Evolutionary conservation across 169 alveolate genomes (phyloP).

Genomic region (Theileria sp.): DNA sequence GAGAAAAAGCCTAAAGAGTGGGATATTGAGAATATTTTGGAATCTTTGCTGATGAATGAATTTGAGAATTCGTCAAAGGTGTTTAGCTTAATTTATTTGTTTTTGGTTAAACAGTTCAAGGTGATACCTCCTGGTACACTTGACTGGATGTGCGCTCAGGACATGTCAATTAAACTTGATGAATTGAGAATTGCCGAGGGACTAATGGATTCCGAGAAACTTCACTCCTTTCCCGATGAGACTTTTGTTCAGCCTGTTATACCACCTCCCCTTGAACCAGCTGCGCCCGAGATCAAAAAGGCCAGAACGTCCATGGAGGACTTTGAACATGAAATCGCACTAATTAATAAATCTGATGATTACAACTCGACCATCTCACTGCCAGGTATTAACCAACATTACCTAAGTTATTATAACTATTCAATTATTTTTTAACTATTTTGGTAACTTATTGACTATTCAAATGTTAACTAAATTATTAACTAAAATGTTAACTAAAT

Average conservation of each 20-base stretch:
- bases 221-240: slow-evolving; percentile 24
- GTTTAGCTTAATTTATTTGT: slow-evolving; percentile 39
- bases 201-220: slow-evolving; percentile 46
- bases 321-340: slow-evolving; percentile 24
- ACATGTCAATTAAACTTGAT: slow-evolving; percentile 46
- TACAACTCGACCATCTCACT: slow-evolving; percentile 8
- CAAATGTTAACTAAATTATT: not conserved
- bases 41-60: slow-evolving; percentile 36
- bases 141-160: slow-evolving; percentile 65
- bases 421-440: no score
- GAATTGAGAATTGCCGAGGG: slow-evolving; percentile 27
- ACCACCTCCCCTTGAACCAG: not conserved
- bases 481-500: not conserved
- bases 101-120: slow-evolving; percentile 29
- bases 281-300: not conserved
- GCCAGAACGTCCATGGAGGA: slow-evolving; percentile 29
- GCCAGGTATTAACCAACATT: slow-evolving; percentile 4
- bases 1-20: not conserved
- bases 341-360: slow-evolving; percentile 9
- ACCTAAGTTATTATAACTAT: no score
- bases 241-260: slow-evolving; percentile 15
- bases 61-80: slow-evolving; percentile 48
- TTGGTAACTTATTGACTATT: no score
- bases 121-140: slow-evolving; percentile 40
- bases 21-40: slow-evolving; percentile 34